Conservation (phyloP, 306 rosid genomes). For the Dalbergia cochinchinensis region DNA sequence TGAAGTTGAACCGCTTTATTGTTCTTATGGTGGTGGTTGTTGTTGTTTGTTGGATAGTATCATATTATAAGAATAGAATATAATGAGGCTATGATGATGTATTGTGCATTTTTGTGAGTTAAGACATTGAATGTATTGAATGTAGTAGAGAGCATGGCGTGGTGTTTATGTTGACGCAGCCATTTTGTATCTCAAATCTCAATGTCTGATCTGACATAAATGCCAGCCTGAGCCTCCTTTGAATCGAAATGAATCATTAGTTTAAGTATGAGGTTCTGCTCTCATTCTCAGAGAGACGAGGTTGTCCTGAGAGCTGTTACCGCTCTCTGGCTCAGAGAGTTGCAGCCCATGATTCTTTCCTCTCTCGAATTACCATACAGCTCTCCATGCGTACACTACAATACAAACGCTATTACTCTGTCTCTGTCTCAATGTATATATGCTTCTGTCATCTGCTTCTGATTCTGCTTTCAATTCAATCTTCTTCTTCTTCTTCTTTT, state of each 20-base stretch:
- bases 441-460: neutral
- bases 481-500: neutral
- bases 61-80: neutral
- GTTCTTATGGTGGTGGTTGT: neutral
- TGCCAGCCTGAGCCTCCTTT: constrained; percentile 1
- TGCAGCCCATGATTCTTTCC: constrained; percentile 5
- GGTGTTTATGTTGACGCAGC: neutral
- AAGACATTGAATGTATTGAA: too few relatives aligned
- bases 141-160: neutral
- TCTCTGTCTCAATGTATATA: neutral
- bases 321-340: neutral
- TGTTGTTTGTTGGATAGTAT: neutral
- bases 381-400: neutral
- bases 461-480: neutral
- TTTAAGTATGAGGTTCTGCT: constrained; percentile 8
- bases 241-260: neutral
- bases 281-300: neutral
- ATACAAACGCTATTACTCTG: neutral
- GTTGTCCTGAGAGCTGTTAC: neutral
- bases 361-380: neutral
- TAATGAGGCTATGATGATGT: constrained; percentile 11
- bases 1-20: neutral
- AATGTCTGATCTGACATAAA: neutral
- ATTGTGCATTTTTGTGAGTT: neutral
- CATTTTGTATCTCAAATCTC: neutral